Evolutionary conservation across 805 yeast species (phyloP), one percentile per base, ranked within the genome.

Genomic region (Candida koratica): DNA sequence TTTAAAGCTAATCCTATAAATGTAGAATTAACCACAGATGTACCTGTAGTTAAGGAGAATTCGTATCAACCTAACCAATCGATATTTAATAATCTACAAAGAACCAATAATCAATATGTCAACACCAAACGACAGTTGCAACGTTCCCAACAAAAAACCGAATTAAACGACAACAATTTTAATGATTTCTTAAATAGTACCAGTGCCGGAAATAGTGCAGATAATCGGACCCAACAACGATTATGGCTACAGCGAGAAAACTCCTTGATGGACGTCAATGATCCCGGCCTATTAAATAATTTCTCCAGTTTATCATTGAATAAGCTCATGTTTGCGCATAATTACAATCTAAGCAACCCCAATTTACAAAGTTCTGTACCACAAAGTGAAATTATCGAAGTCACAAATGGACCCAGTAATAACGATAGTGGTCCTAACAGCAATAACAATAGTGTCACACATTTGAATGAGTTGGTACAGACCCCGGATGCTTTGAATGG

Each of bases 181-280:
- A 46, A 61, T 12, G 53, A 56, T 42, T 60, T 58, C 28, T 49
- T 60, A 23, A 44, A 36, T 12, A 34, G 17, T 17, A 14, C 39
- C n/a, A 22, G 26, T n/a, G 28, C 17, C 18, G 18, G 34, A 14
- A 32, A 32, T 32, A 20, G 23, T 20, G 10, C 23, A 7, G 44
- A 39, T 29, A 45, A 38, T 1, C 69, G 95, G 60, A 84, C 95
- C 0, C 95, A 86, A 52, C 93, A 84, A 52, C 73, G 80, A 43
- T 68, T 87, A 34, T 85, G 95, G 95, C 62, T 86, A 22, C 95
- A 84, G 55, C 67, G 90, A 45, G 90, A 84, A 46, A 81, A 76
- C 48, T 77, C 85, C 2, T 61, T 82, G 27, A 62, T 81, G 60
- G 89, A 81, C 52, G 57, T 79, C 35, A 63, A 61, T 3, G 70